phyloP scores from a whole-genome alignment of 139 green algal species.

The Yamagishiella unicocca region DNA sequence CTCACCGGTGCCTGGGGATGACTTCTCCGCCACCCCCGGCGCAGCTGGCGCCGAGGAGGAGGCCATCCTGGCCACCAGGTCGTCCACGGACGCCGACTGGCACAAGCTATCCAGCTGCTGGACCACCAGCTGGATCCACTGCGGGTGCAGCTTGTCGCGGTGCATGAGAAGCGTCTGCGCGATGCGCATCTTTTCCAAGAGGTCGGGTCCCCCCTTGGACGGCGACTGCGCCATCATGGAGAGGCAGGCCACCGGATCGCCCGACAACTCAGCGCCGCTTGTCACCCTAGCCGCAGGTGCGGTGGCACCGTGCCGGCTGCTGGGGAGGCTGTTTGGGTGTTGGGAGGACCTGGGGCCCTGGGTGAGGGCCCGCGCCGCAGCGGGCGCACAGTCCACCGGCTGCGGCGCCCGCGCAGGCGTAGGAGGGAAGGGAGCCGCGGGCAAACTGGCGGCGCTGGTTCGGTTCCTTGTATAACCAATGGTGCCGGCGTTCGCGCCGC shows the following conservation, averaged over 20 bases:
- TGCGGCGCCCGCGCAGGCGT: no score
- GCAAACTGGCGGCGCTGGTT: neutral
- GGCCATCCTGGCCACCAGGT: constrained; percentile 19
- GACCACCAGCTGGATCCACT: constrained; percentile 15
- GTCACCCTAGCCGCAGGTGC: no score
- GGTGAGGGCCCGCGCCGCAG: no score
- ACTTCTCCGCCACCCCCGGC: neutral
- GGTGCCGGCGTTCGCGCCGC: no score
- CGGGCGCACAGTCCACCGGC: no score
- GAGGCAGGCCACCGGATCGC: neutral
- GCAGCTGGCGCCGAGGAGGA: no score
- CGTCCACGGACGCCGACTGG: constrained; percentile 40
- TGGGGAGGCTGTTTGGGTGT: no score
- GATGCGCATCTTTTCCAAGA: constrained; percentile 15
- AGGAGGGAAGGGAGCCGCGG: neutral
- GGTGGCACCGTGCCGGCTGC: no score
- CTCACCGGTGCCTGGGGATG: no score
- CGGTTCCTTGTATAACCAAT: no score
- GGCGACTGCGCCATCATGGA: constrained; percentile 8
- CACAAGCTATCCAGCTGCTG: constrained; percentile 22
- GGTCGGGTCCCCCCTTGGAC: neutral
- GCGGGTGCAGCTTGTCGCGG: constrained; percentile 1
- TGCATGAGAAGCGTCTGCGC: constrained; percentile 23
- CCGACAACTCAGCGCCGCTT: neutral
- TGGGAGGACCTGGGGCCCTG: no score